Base-by-base conservation (phyloP, 176 grass and related monocot species). In the Tillandsia leiboldiana region DNA sequence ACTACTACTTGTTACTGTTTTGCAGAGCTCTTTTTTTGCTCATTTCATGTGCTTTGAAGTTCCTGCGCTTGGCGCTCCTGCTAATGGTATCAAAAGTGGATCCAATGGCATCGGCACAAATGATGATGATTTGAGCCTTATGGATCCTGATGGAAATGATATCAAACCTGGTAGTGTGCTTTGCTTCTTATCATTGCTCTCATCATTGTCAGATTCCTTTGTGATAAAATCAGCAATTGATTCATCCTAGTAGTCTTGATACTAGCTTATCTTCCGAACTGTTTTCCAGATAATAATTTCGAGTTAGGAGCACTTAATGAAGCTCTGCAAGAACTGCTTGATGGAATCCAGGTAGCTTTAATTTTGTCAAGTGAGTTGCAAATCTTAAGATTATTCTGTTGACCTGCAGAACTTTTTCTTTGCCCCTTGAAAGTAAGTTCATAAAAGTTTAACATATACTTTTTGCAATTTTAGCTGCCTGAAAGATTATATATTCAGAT, bases 41-140 rank as follows among this genome's bases (percentile, higher is more conserved):
- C 94, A 99, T 93, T 99, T 99, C 80, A 99, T 93, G 94, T 92
- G 94, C 72, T 99, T 99, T 66, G 94, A 99, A 81, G 94, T 91
- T 83, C 85, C 85, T 75, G 76, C 85, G 77, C 82, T 88, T 78
- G 33, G 33, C 6, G 82, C 72, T 80, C 89, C 89, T 76, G 49
- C 73, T 48, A 91, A 82, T 63, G 54, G 61, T 71, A 91, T 73
- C 59, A 87, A 80, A 66, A 77, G 71, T 70, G 72, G 77, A 77
- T 83, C 78, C 0, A 80, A 79, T 69, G 80, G 47, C 57, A 90
- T 84, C 66, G 82, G 85, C 12, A 72, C 72, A 18, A 77, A 65
- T 59, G 87, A 87, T 70, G 93, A 97, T 67, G 94, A 93, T 67
- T 63, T 93, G 52, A 78, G 51, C 75, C 66, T 90, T 78, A 86